phyloP scores from a whole-genome alignment of 169 alveolate species.

The Babesia microti region DNA sequence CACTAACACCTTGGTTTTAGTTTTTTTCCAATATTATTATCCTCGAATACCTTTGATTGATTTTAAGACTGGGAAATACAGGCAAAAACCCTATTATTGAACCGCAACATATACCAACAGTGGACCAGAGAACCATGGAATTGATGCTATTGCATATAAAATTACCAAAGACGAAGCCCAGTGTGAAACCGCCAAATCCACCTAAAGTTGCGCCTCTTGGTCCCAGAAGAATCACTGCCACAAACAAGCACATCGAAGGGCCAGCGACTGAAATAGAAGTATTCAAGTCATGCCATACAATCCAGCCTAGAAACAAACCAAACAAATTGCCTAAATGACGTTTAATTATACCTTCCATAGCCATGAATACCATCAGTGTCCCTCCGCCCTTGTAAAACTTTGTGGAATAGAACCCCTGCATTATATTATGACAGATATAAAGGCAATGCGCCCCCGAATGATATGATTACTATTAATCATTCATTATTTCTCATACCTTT shows the following conservation, averaged over 20 bases:
- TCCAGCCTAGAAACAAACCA: conserved; percentile 10
- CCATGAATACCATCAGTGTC: conserved; percentile 16
- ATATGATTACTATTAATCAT: not conserved
- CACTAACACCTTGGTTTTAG: not conserved
- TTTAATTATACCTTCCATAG: conserved; percentile 11
- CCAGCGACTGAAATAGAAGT: conserved; percentile 6
- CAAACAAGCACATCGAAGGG: conserved; percentile 21
- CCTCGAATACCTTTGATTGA: conserved; percentile 20
- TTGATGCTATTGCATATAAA: conserved; percentile 12
- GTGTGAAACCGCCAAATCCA: conserved; percentile 8
- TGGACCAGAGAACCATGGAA: conserved; percentile 8
- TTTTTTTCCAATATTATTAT: not conserved
- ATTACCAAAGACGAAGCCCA: conserved; percentile 27
- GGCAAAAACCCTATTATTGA: conserved; percentile 36
- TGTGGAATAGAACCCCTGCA: conserved; percentile 21
- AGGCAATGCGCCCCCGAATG: too few relatives aligned
- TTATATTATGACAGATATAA: not conserved
- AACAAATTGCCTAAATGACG: too few relatives aligned
- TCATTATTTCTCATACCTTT: too few relatives aligned
- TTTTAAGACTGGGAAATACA: conserved; percentile 33
- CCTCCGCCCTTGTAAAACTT: conserved; percentile 40
- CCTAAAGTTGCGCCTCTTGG: conserved; percentile 37
- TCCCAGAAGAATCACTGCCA: conserved; percentile 22
- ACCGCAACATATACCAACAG: conserved; percentile 22
- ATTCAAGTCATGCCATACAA: not conserved